phyloP scores from a whole-genome alignment of 768 basidiomycete species.

The Boletus insuetus region DNA sequence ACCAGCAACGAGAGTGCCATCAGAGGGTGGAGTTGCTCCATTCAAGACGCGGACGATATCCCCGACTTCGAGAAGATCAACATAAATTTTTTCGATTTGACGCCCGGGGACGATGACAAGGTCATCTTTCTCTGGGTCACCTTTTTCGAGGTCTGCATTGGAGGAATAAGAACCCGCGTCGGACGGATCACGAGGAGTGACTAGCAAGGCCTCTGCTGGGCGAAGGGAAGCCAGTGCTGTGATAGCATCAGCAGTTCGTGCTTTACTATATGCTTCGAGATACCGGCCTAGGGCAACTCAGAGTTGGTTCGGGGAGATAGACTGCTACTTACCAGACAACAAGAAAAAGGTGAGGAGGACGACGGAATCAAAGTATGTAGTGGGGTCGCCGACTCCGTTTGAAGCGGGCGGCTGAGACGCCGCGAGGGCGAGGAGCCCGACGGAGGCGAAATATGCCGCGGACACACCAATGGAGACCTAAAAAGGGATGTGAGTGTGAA shows the following conservation, averaged over 20 bases:
- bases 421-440: slow-evolving; percentile 64
- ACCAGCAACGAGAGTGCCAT: slow-evolving; percentile 60
- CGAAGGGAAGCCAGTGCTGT: slow-evolving; percentile 63
- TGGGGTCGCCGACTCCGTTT: slow-evolving; percentile 45
- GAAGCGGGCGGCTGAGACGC: slow-evolving; percentile 40
- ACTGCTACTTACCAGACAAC: slow-evolving; percentile 49
- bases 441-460: slow-evolving; percentile 74
- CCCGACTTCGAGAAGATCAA: slow-evolving; percentile 72
- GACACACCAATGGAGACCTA: slow-evolving; percentile 64
- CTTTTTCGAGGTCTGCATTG: slow-evolving; percentile 38
- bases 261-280: slow-evolving; percentile 65
- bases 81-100: slow-evolving; percentile 42
- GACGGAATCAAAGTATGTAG: slow-evolving; percentile 80
- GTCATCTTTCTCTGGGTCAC: slow-evolving; percentile 25
- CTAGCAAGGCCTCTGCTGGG: slow-evolving; percentile 59
- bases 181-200: slow-evolving; percentile 28
- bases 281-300: slow-evolving; percentile 46
- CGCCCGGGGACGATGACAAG: slow-evolving; percentile 14
- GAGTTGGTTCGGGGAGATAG: background rate
- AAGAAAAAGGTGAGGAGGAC: slow-evolving; percentile 82
- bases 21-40: slow-evolving; percentile 75
- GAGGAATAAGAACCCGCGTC: slow-evolving; percentile 1
- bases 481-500: background rate
- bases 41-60: slow-evolving; percentile 71
- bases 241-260: slow-evolving; percentile 71